phyloP scores from a whole-genome alignment of 2,329 filamentous ascomycete species.

The Exophiala aquamarina region DNA sequence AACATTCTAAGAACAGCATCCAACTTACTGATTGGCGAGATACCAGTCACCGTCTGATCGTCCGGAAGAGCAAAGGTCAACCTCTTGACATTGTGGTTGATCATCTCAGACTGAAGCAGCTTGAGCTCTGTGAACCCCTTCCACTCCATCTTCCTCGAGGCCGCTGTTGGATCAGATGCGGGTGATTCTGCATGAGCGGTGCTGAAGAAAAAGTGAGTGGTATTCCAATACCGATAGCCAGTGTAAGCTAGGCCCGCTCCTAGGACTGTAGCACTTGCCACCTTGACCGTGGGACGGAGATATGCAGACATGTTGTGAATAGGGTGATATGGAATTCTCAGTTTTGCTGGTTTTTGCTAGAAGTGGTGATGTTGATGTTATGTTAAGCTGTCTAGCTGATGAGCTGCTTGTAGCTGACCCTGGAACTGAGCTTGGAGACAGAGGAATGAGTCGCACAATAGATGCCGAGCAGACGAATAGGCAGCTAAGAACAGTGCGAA shows the following conservation, averaged over 20 bases:
- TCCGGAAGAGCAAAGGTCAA: slow-evolving; percentile 58
- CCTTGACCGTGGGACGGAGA: slow-evolving; percentile 15
- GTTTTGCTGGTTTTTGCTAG: background rate
- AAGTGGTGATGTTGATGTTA: background rate
- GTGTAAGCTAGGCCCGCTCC: slow-evolving; percentile 20
- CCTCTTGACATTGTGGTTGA: slow-evolving; percentile 61
- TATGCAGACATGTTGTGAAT: slow-evolving; percentile 15
- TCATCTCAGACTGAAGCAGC: slow-evolving; percentile 51
- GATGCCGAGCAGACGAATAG: too few species aligned
- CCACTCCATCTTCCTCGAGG: slow-evolving; percentile 28
- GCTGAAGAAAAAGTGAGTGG: slow-evolving; percentile 20
- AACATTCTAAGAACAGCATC: background rate
- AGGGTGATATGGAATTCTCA: background rate
- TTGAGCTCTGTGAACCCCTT: slow-evolving; percentile 47
- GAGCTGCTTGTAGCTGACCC: too few species aligned
- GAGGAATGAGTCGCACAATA: too few species aligned
- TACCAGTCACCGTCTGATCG: slow-evolving; percentile 47
- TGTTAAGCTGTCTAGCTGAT: too few species aligned
- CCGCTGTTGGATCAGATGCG: slow-evolving; percentile 26
- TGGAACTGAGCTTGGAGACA: too few species aligned
- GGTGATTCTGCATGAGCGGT: slow-evolving; percentile 27
- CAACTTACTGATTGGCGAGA: slow-evolving; percentile 33
- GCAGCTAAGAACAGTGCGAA: too few species aligned
- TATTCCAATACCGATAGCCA: slow-evolving; percentile 21
- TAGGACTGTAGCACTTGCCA: slow-evolving; percentile 15